Evolutionary conservation across 2,329 filamentous ascomycete genomes (phyloP), one percentile per base, ranked within the genome.

Genomic region (Diaporthe sp.): DNA sequence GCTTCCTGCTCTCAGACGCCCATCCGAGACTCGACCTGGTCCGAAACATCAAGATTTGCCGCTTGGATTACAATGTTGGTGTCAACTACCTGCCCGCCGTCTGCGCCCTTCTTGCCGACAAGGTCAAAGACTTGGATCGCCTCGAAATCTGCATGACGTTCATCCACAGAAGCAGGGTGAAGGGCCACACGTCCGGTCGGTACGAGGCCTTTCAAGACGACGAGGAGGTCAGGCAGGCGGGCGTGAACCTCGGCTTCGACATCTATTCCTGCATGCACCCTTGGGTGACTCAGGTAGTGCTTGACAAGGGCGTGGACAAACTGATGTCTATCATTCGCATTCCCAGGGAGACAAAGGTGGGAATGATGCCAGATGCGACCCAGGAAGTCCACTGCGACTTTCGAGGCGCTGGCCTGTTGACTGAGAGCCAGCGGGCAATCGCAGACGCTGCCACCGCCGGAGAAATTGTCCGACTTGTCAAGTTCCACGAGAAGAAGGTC

Each of bases 261-360:
- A 7, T 67, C 28, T 67, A 51, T 31, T 49, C 63, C 3, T 67
- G 63, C 63, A 67, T 67, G 63, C 13, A 51, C 22, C 63, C 63
- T 28, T 67, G 63, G 63, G 44, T 67, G 31, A 67, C 63, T 22
- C 20, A 67, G 63, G 44, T 67, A 12, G 44, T 51, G 31, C 63
- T 3, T 4, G 13, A 67, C 9, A 22, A 37, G 12, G 63, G 63
- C 8, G 9, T 51, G 2, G 44, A 67, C 17, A 51, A 17, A 22
- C 5, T 67, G 12, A 51, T 51, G 63, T 1, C 8, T 3, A 25
- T 67, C 5, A 28, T 67, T 20, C 5, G 3, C 1, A 51, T 51
- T 15, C 17, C 20, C 2, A 34, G 44, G 9, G 5, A 67, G 28
- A 61, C 13, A 3, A 15, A 42, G 25, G 7, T 55, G 25, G 10